A percentile compares a stretch with the other conserved stretches of the same genome.
These are phyloP conservation scores for Lathyrus aphaca DNA, from an alignment of 306 rosid genomes.

Conservation along the genomic window DNA sequence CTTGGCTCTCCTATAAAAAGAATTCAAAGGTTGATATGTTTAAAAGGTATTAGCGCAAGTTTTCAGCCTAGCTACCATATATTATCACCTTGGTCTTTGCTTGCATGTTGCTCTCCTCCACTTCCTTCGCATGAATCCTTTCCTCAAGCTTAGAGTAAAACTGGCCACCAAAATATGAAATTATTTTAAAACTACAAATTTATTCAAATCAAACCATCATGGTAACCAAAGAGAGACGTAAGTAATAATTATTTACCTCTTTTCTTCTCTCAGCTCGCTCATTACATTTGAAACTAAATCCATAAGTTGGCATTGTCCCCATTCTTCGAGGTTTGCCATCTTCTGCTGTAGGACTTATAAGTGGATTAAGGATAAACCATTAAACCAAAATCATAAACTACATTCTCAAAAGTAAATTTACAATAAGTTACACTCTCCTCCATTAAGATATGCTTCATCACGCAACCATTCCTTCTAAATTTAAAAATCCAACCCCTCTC, in stretches of 20 bases:
- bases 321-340: constrained; percentile 62
- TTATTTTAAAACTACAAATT: constrained; percentile 5
- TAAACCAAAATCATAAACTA: constrained; percentile 9
- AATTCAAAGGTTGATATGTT: constrained; percentile 22
- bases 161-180: constrained; percentile 55
- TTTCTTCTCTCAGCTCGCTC: constrained; percentile 94
- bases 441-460: background rate
- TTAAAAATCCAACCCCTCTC: background rate
- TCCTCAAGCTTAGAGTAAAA: constrained; percentile 95
- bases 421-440: background rate
- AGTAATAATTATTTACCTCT: constrained; percentile 65
- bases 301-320: constrained; percentile 84
- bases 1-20: constrained; percentile 79
- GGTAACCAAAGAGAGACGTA: constrained; percentile 25
- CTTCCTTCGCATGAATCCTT: constrained; percentile 94
- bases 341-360: constrained; percentile 66
- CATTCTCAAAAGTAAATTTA: constrained; percentile 7
- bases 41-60: constrained; percentile 30
- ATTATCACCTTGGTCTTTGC: constrained; percentile 85
- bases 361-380: constrained; percentile 54
- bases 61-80: constrained; percentile 34
- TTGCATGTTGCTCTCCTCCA: constrained; percentile 80
- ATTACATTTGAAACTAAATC: constrained; percentile 91
- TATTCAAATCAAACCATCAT: constrained; percentile 31
- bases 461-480: background rate